A percentile compares a stretch with the other conserved stretches of the same genome.
Conservation (phyloP, 2,329 filamentous ascomycete genomes). For the Proliferodiscus dingleyae region DNA sequence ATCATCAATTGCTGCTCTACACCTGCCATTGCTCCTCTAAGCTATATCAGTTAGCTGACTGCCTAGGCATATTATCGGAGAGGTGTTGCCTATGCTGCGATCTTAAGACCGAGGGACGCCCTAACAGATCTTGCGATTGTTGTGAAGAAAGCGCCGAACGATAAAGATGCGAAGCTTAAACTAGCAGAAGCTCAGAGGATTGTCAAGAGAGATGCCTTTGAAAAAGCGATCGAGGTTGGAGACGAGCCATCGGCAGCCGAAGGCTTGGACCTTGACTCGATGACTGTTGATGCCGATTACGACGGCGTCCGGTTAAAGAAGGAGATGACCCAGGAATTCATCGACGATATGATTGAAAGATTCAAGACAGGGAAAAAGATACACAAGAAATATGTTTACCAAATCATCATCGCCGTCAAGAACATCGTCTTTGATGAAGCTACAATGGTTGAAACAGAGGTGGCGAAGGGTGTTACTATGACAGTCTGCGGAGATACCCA, state of each 20-base stretch:
- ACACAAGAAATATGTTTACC: slow-evolving; percentile 94
- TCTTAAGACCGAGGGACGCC: slow-evolving; percentile 81
- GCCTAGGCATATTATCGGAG: slow-evolving; percentile 85
- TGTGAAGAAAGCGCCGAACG: slow-evolving; percentile 77
- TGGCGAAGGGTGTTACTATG: slow-evolving; percentile 71
- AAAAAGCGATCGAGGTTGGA: slow-evolving; percentile 88
- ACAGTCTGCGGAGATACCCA: slow-evolving; percentile 98
- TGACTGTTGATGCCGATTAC: slow-evolving; percentile 76
- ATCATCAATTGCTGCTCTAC: neutral
- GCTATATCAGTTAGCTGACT: slow-evolving; percentile 13
- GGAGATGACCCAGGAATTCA: slow-evolving; percentile 93
- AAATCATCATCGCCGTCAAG: slow-evolving; percentile 87
- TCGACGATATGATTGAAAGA: slow-evolving; percentile 92
- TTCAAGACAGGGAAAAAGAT: slow-evolving; percentile 97
- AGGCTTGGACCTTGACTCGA: slow-evolving; percentile 81
- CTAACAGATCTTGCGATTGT: slow-evolving; percentile 90
- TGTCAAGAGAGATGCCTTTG: slow-evolving; percentile 86
- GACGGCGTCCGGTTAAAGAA: slow-evolving; percentile 75
- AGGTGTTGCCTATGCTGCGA: slow-evolving; percentile 86
- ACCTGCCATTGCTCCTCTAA: neutral
- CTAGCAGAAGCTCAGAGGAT: slow-evolving; percentile 91
- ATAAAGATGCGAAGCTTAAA: slow-evolving; percentile 88
- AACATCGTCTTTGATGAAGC: slow-evolving; percentile 87
- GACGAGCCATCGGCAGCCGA: slow-evolving; percentile 91
- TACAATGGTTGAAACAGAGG: slow-evolving; percentile 92